These are phyloP conservation scores for Calonectria montana DNA, from an alignment of 2,329 filamentous ascomycete species.

Conservation along the genomic window DNA sequence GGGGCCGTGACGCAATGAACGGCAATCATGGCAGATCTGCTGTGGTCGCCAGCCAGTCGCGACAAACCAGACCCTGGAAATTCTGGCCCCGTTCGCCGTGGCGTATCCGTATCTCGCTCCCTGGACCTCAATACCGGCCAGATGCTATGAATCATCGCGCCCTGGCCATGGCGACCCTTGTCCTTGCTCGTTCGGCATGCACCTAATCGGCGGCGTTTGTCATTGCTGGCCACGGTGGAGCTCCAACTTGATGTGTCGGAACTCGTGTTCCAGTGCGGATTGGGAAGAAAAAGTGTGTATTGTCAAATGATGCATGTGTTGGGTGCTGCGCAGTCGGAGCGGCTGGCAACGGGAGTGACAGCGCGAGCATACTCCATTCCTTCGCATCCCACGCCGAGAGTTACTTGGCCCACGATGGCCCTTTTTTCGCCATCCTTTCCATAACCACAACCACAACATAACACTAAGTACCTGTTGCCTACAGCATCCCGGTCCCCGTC, in stretches of 20 bases:
- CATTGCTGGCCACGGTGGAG: not conserved
- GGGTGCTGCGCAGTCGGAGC: conserved; percentile 16
- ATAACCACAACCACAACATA: not conserved
- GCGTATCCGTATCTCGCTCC: conserved; percentile 11
- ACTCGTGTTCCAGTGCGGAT: not conserved
- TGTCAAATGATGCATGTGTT: conserved; percentile 18
- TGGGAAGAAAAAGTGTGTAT: not conserved
- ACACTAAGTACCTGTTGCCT: not conserved
- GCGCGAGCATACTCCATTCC: not conserved
- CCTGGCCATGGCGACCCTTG: not conserved
- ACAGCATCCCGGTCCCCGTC: not conserved
- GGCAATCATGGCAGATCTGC: conserved; percentile 5
- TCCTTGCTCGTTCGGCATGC: not conserved
- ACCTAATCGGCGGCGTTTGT: conserved; percentile 1
- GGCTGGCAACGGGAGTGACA: conserved; percentile 5
- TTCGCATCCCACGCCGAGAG: conserved; percentile 18
- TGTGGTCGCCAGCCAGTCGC: not conserved
- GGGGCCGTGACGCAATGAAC: not conserved
- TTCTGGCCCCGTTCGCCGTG: conserved; percentile 2
- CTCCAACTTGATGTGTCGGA: conserved; percentile 7
- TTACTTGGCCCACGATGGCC: conserved; percentile 1
- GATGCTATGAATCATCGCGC: not conserved
- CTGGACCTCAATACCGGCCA: conserved; percentile 10
- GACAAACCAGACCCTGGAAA: not conserved
- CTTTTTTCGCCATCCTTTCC: not conserved